Evolutionary conservation across 2,329 filamentous ascomycete genomes (phyloP).

Genomic region (Pleoardoris graminearum): DNA sequence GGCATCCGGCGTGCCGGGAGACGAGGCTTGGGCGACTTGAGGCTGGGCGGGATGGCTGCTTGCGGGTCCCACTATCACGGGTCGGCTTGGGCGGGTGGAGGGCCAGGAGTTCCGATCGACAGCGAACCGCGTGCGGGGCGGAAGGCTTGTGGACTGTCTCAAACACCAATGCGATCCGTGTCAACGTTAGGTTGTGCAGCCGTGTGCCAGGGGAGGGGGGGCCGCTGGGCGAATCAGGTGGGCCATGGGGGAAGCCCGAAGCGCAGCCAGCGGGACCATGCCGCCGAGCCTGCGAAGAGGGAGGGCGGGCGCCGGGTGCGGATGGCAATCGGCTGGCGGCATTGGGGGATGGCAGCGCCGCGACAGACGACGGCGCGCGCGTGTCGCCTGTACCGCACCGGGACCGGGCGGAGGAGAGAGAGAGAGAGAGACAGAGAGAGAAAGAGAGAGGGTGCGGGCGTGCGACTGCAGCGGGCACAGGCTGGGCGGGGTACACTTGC

Average conservation of each 20-base stretch:
- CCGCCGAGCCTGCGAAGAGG: neutral
- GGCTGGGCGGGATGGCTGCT: conserved; percentile 35
- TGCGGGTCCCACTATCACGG: conserved; percentile 35
- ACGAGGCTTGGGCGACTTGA: conserved; percentile 41
- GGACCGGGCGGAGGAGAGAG: neutral
- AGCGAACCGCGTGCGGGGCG: conserved; percentile 21
- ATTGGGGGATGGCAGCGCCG: neutral
- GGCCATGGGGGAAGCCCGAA: conserved; percentile 32
- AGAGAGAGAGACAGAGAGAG: neutral
- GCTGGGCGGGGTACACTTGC: neutral
- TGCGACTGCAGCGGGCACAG: neutral
- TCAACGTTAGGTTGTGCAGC: conserved; percentile 35
- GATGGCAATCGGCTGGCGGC: conserved; percentile 8
- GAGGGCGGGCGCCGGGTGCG: conserved; percentile 1
- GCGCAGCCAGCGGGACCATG: conserved; percentile 9
- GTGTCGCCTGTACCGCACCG: neutral
- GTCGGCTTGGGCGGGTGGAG: conserved; percentile 39
- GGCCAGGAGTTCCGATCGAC: conserved; percentile 29
- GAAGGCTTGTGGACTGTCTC: conserved; percentile 22
- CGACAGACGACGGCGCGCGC: neutral
- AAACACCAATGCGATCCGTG: conserved; percentile 27
- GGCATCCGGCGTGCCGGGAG: conserved; percentile 13
- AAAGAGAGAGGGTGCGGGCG: too few species aligned
- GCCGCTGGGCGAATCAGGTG: conserved; percentile 17
- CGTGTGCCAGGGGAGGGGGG: conserved; percentile 27